Evolutionary conservation across 2,329 filamentous ascomycete species (phyloP).

Genomic region (Leptographium lundbergii): DNA sequence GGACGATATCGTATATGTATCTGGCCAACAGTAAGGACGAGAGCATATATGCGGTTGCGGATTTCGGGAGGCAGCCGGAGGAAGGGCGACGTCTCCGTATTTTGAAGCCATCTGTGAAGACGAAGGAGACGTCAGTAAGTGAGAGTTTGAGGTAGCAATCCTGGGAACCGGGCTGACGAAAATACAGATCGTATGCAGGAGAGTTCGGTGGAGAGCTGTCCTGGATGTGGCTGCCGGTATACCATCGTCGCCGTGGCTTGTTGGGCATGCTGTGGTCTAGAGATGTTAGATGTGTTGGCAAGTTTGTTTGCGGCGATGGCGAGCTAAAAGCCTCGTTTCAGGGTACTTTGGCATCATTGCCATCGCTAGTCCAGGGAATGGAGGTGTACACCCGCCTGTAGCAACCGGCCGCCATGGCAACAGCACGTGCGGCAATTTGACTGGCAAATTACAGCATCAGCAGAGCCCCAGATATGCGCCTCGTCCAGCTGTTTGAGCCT

Average conservation of each 20-base stretch:
- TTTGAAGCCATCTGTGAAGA: slow-evolving; percentile 16
- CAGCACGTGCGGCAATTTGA: too few species aligned
- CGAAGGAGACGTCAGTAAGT: too few species aligned
- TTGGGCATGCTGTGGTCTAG: not conserved
- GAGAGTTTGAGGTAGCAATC: too few species aligned
- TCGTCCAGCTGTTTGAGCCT: slow-evolving; percentile 14
- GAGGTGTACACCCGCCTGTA: too few species aligned
- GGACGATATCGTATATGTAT: slow-evolving; percentile 20
- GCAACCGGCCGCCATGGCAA: too few species aligned
- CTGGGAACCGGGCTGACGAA: too few species aligned
- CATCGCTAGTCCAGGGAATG: too few species aligned
- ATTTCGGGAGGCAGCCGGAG: slow-evolving; percentile 21
- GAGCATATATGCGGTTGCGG: slow-evolving; percentile 21
- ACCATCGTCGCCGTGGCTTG: not conserved
- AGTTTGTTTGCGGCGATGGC: too few species aligned
- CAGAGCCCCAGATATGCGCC: slow-evolving; percentile 17
- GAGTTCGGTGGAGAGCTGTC: not conserved
- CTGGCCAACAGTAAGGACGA: slow-evolving; percentile 20
- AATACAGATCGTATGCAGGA: not conserved
- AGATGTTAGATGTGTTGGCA: too few species aligned
- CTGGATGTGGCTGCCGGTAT: not conserved
- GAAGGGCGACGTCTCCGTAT: slow-evolving; percentile 17
- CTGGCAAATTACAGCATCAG: too few species aligned
- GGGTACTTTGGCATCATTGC: too few species aligned
- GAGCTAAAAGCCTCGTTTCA: too few species aligned